phyloP scores from a whole-genome alignment of 2,329 filamentous ascomycete species.

The Ceratocystis harringtonii region DNA sequence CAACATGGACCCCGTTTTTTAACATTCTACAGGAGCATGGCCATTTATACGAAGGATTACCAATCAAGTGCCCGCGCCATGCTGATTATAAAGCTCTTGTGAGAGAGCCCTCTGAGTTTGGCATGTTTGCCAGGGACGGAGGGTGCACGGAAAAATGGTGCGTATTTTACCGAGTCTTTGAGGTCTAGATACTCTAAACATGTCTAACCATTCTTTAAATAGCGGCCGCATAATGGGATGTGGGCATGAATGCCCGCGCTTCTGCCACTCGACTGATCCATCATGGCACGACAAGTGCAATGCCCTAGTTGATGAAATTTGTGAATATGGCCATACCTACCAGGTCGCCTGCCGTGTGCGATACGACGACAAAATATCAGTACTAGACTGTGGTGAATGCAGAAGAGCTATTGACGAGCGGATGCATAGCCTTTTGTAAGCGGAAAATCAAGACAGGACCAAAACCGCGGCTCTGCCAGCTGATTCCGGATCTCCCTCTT shows the following conservation, averaged over 20 bases:
- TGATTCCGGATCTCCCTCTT: too few relatives aligned
- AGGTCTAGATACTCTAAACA: too few relatives aligned
- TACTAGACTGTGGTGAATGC: conserved; percentile 43
- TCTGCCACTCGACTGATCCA: background rate
- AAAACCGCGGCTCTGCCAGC: too few relatives aligned
- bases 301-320: background rate
- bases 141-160: conserved; percentile 47
- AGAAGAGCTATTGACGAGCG: too few relatives aligned
- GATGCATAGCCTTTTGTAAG: too few relatives aligned
- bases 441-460: too few relatives aligned
- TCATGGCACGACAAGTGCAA: background rate
- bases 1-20: conserved; percentile 44
- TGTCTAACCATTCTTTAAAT: background rate
- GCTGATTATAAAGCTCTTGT: conserved; percentile 35
- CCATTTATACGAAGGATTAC: conserved; percentile 45
- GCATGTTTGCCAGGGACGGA: conserved; percentile 48
- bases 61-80: conserved; percentile 45
- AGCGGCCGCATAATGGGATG: background rate
- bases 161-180: background rate
- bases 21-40: conserved; percentile 35
- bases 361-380: conserved; percentile 28
- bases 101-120: conserved; percentile 39
- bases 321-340: background rate
- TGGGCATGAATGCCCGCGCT: background rate
- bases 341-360: background rate